Evolutionary conservation across 768 basidiomycete genomes (phyloP), one percentile per base, ranked within the genome.

Genomic region (Suillus lakei): DNA sequence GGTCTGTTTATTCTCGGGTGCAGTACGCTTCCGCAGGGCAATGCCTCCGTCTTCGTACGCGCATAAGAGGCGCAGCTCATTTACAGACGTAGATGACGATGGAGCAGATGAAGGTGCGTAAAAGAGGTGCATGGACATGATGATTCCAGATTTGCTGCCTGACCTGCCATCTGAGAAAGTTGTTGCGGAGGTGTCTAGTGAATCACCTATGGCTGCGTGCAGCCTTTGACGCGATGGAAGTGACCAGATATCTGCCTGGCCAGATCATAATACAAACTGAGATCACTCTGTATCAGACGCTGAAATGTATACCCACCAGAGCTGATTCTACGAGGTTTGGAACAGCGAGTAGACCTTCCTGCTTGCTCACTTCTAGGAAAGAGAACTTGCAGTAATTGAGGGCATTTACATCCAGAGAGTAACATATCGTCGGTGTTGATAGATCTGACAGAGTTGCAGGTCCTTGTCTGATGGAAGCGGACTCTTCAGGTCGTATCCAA

Each of bases 381-480:
- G 92, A 91, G 77, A 98, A 95, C 3, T 91, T 88, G 77, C 97
- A 98, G 74, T 91, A 98, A 72, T 97, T 98, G 63, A 98, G 82
- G 4, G 96, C 90, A 74, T 98, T 99, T 66, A 96, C 89, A 71
- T 95, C 92, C 74, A 98, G 79, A 0, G 91, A 91, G 69, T 89
- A 90, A 13, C 77, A 73, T 4, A 93, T 75, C 9, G 72, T 66
- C 3, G 92, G 91, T 0, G 77, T 76, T 0, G 84, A 80, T 8
- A 85, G 74, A 32, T 81, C 82, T 2, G 84, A 79, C 48, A 84
- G 70, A 0, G 84, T 80, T 2, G 89, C 91, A 3, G 89, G 86
- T 21, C 80, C 82, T 8, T 87, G 83, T 23, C 76, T 66, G 54
- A 88, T 79, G 28, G 81, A 79, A 28, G 79, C 75, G 13, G 82